Percentiles rank a stretch among this genome's conserved stretches.
Conservation (phyloP, 208 protist genomes). For the Acanthamoeba sp. region DNA sequence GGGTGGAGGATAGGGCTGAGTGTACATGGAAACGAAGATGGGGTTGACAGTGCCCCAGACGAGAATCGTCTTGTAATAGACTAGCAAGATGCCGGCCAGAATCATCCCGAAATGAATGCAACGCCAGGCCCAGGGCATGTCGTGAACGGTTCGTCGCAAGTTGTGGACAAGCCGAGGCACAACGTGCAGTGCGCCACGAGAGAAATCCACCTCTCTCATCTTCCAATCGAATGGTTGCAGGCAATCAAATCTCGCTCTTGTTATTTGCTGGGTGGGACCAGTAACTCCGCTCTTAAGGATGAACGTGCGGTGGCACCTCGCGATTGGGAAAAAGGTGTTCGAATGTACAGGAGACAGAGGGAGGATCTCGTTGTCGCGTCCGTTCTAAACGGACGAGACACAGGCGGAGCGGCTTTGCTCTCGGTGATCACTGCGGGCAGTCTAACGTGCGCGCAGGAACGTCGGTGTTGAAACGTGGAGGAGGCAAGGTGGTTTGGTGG, state of each 20-base stretch:
- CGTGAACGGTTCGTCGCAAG: background rate
- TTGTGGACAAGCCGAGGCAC: background rate
- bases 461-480: background rate
- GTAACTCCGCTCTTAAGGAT: no score
- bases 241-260: no score
- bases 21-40: constrained; percentile 34
- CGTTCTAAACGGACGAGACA: background rate
- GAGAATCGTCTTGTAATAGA: constrained; percentile 59
- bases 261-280: no score
- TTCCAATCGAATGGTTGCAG: background rate
- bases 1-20: background rate
- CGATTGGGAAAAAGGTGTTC: no score
- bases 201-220: background rate
- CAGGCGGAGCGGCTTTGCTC: background rate
- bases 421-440: background rate
- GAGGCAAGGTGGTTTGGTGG: background rate
- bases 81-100: background rate
- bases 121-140: constrained; percentile 12
- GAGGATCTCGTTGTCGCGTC: background rate
- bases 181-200: background rate
- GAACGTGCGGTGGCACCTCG: no score
- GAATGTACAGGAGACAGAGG: background rate
- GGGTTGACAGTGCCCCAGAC: constrained; percentile 57
- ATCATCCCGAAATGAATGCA: background rate
- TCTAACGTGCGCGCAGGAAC: background rate